Percentiles rank a stretch among this genome's conserved stretches.
phyloP scores from a whole-genome alignment of 495 filamentous ascomycete genomes.

The Talaromyces stipitatus region DNA sequence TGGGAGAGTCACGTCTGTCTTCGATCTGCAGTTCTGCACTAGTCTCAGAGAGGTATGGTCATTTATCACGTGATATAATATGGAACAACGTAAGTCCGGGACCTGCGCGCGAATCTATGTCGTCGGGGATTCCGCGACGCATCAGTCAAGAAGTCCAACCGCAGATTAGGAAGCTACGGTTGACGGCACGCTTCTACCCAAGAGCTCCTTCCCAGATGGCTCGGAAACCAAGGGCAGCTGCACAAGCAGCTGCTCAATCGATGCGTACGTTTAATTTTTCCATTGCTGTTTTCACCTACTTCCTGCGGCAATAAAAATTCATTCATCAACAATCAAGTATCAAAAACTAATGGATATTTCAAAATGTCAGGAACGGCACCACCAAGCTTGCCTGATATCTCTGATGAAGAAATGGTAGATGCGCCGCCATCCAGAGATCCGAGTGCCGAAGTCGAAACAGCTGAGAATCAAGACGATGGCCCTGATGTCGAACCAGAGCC shows the following conservation, averaged over 20 bases:
- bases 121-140: background rate
- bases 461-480: conserved; percentile 21
- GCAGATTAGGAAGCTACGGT: background rate
- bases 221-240: conserved; percentile 39
- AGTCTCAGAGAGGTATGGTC: background rate
- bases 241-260: conserved; percentile 42
- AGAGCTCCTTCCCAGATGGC: conserved; percentile 26
- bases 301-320: background rate
- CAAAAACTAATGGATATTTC: background rate
- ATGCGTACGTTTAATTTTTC: conserved; percentile 25
- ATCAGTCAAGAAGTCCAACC: background rate
- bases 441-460: conserved; percentile 24
- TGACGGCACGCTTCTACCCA: background rate
- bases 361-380: conserved; percentile 33
- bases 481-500: conserved; percentile 14
- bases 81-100: background rate
- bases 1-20: background rate
- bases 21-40: background rate
- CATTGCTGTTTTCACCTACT: background rate
- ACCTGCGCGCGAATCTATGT: background rate
- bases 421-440: conserved; percentile 30
- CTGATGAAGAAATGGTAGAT: conserved; percentile 44
- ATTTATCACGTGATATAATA: background rate
- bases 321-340: background rate
- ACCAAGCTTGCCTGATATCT: conserved; percentile 34